These are phyloP conservation scores for Diospyros kaki DNA, from an alignment of 148 eudicot genomes.

Conservation along the genomic window DNA sequence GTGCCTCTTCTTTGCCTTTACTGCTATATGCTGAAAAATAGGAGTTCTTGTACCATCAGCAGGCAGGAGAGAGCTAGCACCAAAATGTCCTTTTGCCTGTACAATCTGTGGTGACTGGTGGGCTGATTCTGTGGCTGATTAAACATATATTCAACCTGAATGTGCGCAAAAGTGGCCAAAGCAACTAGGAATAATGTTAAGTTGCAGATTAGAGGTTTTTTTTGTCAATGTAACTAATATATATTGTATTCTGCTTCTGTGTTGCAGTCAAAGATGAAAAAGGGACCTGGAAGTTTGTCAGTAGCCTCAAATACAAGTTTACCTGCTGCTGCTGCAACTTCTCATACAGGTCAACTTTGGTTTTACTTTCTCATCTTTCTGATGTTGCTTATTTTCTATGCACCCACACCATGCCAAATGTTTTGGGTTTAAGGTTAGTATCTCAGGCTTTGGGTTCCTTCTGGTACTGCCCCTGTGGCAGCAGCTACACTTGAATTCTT, in stretches of 20 bases:
- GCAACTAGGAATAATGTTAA: not conserved
- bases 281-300: constrained; percentile 35
- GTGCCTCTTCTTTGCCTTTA: not conserved
- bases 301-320: constrained; percentile 21
- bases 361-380: not conserved
- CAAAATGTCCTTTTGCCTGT: not conserved
- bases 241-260: constrained; percentile 5
- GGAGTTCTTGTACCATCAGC: not conserved
- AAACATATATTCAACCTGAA: not conserved
- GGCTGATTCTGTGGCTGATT: not conserved
- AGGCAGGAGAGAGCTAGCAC: not conserved
- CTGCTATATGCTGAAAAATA: not conserved
- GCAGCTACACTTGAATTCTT: too few species aligned
- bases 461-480: too few species aligned
- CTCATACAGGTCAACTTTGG: constrained; percentile 27
- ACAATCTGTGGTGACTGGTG: not conserved
- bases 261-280: constrained; percentile 46
- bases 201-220: not conserved
- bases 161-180: not conserved
- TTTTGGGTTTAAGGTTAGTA: not conserved
- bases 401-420: not conserved
- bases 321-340: constrained; percentile 20
- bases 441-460: too few species aligned
- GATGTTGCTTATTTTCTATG: not conserved
- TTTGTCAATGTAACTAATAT: constrained; percentile 2